Evolutionary conservation across 164 flowering plant species (phyloP).

Genomic region (Magnolia officinalis): DNA sequence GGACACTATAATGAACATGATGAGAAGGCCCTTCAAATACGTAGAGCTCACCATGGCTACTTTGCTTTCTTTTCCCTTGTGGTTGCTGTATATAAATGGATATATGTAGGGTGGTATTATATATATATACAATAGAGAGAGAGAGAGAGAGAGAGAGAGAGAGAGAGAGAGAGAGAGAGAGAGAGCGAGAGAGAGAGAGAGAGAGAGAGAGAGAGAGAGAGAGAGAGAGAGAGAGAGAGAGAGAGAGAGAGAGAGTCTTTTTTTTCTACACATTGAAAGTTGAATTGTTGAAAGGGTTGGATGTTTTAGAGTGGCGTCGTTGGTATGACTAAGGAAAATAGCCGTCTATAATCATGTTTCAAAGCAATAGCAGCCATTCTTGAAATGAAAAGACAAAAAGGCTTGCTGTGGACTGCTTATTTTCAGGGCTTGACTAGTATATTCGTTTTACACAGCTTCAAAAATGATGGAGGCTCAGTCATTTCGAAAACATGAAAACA

Average conservation of each 20-base stretch:
- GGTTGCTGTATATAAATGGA: not conserved
- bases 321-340: not conserved
- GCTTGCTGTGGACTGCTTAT: too few relatives aligned
- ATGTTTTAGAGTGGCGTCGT: not conserved
- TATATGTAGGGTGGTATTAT: not conserved
- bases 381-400: not conserved
- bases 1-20: conserved; percentile 4
- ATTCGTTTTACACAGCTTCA: too few relatives aligned
- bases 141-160: too few relatives aligned
- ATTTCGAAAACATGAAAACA: too few relatives aligned
- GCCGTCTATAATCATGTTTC: not conserved
- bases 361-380: conserved; percentile 6
- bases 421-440: too few relatives aligned
- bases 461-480: too few relatives aligned
- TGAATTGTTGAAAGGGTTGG: not conserved
- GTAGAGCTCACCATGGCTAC: not conserved
- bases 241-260: not conserved
- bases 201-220: too few relatives aligned
- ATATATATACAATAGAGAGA: not conserved
- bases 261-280: not conserved
- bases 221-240: too few relatives aligned
- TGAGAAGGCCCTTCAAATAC: not conserved
- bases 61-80: not conserved
- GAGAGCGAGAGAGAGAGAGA: too few relatives aligned
- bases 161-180: too few relatives aligned